These are phyloP conservation scores for Eucalyptus pumila DNA, from an alignment of 345 rosid species.

Conservation along the genomic window DNA sequence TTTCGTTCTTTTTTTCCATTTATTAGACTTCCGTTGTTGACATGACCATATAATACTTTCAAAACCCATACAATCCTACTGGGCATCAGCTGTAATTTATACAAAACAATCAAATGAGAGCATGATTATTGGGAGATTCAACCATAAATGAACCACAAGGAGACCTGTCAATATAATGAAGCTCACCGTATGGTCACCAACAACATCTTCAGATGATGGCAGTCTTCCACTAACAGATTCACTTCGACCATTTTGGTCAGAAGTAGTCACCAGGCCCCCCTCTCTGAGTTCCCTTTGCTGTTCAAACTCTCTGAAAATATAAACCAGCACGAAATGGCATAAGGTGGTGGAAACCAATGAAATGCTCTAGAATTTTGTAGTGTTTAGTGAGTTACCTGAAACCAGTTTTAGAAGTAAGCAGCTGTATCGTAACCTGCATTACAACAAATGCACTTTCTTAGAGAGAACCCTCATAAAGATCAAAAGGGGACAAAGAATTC, in stretches of 20 bases:
- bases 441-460: neutral
- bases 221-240: constrained; percentile 43
- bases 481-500: neutral
- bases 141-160: neutral
- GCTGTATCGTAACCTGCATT: constrained; percentile 72
- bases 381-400: constrained; percentile 44
- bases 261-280: constrained; percentile 49
- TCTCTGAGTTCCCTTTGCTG: constrained; percentile 93
- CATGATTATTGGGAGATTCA: neutral
- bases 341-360: neutral
- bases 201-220: constrained; percentile 38
- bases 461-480: neutral
- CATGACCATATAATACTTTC: neutral
- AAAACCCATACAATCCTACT: neutral
- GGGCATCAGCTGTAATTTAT: neutral
- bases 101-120: neutral
- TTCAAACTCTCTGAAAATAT: constrained; percentile 74
- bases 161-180: neutral
- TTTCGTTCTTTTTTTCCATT: neutral
- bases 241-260: constrained; percentile 46
- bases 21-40: neutral
- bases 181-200: constrained; percentile 27
- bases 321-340: neutral
- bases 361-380: neutral
- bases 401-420: constrained; percentile 95